Conservation (phyloP, 2,329 filamentous ascomycete species). For the Colletotrichum scovillei region DNA sequence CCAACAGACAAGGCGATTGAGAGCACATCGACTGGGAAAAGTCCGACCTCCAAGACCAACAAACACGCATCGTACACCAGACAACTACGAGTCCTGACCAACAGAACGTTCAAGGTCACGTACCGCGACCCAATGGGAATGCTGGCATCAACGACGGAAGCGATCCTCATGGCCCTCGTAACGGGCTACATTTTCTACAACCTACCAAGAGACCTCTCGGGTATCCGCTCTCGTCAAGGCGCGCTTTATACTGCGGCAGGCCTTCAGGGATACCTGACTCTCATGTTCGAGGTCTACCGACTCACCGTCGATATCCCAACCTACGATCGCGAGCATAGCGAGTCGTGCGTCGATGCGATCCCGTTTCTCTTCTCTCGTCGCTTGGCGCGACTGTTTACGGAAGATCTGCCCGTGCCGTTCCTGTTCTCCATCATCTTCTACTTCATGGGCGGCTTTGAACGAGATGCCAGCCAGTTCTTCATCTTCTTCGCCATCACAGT, state of each 20-base stretch:
- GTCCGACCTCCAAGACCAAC: constrained; percentile 37
- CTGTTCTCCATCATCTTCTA: constrained; percentile 79
- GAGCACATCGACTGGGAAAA: constrained; percentile 22
- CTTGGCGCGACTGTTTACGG: constrained; percentile 74
- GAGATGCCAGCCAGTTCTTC: constrained; percentile 73
- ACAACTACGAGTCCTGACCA: constrained; percentile 74
- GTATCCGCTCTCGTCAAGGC: constrained; percentile 79
- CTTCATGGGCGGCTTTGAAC: constrained; percentile 81
- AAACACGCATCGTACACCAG: constrained; percentile 68
- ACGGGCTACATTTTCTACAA: constrained; percentile 79
- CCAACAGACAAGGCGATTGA: constrained; percentile 35
- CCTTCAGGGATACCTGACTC: constrained; percentile 80
- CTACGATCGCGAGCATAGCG: constrained; percentile 80
- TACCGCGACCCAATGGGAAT: constrained; percentile 83
- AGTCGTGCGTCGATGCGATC: constrained; percentile 76
- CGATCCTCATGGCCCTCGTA: constrained; percentile 76
- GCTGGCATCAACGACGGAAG: constrained; percentile 75
- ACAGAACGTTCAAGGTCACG: constrained; percentile 77
- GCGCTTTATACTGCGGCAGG: constrained; percentile 78
- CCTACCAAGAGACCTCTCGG: constrained; percentile 72
- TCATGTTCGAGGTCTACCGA: constrained; percentile 81
- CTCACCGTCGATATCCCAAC: constrained; percentile 79
- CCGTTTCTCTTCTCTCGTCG: constrained; percentile 78
- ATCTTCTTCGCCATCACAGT: constrained; percentile 77
- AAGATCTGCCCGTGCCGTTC: constrained; percentile 79